Evolutionary conservation across 257 asterid genomes (phyloP).

Genomic region (Osmanthus fragrans): DNA sequence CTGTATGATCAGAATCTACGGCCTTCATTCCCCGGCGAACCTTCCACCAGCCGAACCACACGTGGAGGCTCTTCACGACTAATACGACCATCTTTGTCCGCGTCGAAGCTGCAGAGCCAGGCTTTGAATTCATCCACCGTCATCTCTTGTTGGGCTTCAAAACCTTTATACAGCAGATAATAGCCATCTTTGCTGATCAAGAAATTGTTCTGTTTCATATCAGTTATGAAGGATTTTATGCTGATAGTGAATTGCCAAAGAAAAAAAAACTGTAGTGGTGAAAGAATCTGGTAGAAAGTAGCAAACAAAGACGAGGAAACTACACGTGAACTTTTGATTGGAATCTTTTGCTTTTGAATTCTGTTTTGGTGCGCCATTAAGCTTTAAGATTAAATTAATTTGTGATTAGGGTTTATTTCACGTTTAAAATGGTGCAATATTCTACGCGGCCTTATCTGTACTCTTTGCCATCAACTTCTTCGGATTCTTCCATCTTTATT

Average conservation of each 20-base stretch:
- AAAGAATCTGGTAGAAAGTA: neutral
- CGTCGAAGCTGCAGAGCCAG: conserved; percentile 28
- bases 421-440: neutral
- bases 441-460: neutral
- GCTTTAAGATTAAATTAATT: neutral
- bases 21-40: conserved; percentile 27
- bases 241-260: neutral
- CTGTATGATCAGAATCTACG: conserved; percentile 21
- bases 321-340: neutral
- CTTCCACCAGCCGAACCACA: conserved; percentile 37
- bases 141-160: conserved; percentile 26
- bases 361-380: neutral
- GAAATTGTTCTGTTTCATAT: neutral
- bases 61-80: conserved; percentile 30
- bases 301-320: neutral
- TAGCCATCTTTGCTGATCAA: conserved; percentile 21
- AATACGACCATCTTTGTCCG: conserved; percentile 31
- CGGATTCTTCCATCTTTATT: neutral
- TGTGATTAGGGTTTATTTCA: neutral
- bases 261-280: neutral
- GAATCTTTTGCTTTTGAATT: neutral
- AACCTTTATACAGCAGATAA: conserved; percentile 23
- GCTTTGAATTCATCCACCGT: conserved; percentile 36
- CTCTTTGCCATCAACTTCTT: neutral
- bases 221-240: neutral